Evolutionary conservation across 305 asterid genomes (phyloP).

Genomic region (Petunia hybrid): DNA sequence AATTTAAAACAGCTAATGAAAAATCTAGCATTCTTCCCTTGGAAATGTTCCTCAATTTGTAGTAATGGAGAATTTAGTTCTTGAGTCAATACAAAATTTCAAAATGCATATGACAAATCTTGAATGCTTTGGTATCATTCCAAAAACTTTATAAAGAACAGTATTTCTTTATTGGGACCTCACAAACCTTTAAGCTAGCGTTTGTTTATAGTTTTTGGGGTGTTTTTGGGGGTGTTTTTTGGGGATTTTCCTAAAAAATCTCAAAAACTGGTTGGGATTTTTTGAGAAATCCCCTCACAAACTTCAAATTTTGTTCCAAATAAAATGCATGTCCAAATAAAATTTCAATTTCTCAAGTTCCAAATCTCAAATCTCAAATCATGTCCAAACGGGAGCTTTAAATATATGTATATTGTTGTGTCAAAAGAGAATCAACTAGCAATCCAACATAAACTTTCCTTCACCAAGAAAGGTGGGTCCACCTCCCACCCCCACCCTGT

Average conservation of each 20-base stretch:
- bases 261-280: too few species aligned
- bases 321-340: too few species aligned
- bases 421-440: conserved; percentile 44
- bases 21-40: not conserved
- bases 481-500: not conserved
- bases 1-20: not conserved
- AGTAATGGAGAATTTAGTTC: not conserved
- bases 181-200: conserved; percentile 42
- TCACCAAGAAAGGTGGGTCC: not conserved
- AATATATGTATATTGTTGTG: not conserved
- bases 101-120: not conserved
- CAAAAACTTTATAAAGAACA: conserved; percentile 9
- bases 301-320: too few species aligned
- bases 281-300: too few species aligned
- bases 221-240: too few species aligned
- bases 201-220: too few species aligned
- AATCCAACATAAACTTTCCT: conserved; percentile 48
- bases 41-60: not conserved
- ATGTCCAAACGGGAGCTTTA: too few species aligned
- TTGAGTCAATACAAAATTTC: not conserved
- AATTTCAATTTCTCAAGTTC: too few species aligned
- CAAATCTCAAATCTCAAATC: too few species aligned
- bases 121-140: not conserved
- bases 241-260: too few species aligned
- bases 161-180: conserved; percentile 44